phyloP scores from a whole-genome alignment of 768 basidiomycete genomes.

The Tylopilus rubrobrunneus region DNA sequence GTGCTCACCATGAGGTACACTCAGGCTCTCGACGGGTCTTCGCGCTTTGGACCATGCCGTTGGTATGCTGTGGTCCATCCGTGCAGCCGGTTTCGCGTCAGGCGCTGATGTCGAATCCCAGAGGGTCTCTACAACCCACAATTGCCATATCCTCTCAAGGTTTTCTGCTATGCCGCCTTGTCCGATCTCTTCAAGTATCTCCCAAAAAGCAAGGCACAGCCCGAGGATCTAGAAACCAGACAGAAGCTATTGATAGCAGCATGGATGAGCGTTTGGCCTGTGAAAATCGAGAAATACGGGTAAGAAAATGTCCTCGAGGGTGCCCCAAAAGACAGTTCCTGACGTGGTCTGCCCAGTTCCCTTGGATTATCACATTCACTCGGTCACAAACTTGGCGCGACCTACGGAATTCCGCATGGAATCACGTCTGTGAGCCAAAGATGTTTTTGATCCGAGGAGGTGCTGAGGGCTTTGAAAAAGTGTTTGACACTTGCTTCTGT shows the following conservation, averaged over 20 bases:
- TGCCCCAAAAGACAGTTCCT: neutral
- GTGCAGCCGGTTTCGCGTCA: neutral
- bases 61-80: constrained; percentile 38
- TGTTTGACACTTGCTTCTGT: constrained; percentile 70
- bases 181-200: constrained; percentile 73
- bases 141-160: constrained; percentile 56
- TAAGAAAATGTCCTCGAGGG: constrained; percentile 18
- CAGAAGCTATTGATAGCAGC: constrained; percentile 70
- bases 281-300: constrained; percentile 54
- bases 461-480: constrained; percentile 36
- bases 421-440: constrained; percentile 64
- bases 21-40: constrained; percentile 75
- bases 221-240: constrained; percentile 51
- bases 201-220: constrained; percentile 57
- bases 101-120: neutral
- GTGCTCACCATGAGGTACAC: constrained; percentile 10
- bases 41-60: constrained; percentile 78
- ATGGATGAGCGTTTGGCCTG: constrained; percentile 80
- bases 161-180: constrained; percentile 61
- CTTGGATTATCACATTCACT: constrained; percentile 75
- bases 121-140: constrained; percentile 60
- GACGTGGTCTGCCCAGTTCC: constrained; percentile 35
- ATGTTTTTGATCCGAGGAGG: constrained; percentile 1
- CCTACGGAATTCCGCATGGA: constrained; percentile 75
- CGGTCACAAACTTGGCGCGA: constrained; percentile 70